Conservation (phyloP, 192 early-diverging fungal species). For the Rhizoclosmatium sp. region DNA sequence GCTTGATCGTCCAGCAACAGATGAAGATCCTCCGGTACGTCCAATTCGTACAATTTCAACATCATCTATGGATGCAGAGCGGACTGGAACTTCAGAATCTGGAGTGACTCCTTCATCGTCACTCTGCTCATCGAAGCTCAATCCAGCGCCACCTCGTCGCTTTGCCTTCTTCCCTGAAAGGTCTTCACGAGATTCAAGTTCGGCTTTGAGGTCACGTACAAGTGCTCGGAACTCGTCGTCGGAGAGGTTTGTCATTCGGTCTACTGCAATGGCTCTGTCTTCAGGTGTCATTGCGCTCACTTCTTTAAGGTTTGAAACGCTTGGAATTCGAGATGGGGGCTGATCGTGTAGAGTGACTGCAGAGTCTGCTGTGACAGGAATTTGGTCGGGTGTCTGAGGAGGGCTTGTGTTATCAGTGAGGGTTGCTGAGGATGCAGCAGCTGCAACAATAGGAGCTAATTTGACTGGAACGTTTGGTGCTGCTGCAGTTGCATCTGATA, state of each 20-base stretch:
- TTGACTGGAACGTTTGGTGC: neutral
- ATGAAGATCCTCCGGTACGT: neutral
- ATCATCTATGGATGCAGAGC: neutral
- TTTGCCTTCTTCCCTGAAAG: neutral
- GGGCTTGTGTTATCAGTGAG: neutral
- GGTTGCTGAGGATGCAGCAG: neutral
- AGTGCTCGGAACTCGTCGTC: conserved; percentile 30
- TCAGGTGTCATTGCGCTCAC: conserved; percentile 10
- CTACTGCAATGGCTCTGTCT: conserved; percentile 18
- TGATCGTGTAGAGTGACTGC: neutral
- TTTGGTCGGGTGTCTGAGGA: conserved; percentile 8
- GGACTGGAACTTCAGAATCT: neutral
- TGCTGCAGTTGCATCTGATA: neutral
- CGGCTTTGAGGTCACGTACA: conserved; percentile 21
- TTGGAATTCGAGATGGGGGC: neutral
- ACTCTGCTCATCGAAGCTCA: neutral
- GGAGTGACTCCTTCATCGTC: conserved; percentile 11
- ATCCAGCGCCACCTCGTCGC: neutral
- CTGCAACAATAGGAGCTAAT: conserved; percentile 21
- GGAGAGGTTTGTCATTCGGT: conserved; percentile 22
- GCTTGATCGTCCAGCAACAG: neutral
- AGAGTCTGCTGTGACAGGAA: neutral
- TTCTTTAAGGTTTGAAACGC: neutral
- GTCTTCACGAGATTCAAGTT: conserved; percentile 13
- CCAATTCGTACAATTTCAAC: neutral